Evolutionary conservation across 2,329 filamentous ascomycete species (phyloP).

Genomic region (Monosporascus sp.): DNA sequence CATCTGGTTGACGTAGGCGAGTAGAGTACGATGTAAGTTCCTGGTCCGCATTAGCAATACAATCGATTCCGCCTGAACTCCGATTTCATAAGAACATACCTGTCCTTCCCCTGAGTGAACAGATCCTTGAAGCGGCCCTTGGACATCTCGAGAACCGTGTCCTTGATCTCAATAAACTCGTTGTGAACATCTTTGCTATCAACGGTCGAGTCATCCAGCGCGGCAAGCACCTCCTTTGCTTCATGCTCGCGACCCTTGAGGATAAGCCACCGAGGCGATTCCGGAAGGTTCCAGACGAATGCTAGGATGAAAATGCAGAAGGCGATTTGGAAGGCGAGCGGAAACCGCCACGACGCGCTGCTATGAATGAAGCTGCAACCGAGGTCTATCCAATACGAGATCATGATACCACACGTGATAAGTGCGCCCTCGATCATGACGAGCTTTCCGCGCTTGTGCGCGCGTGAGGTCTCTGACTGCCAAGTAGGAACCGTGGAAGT

Average conservation of each 20-base stretch:
- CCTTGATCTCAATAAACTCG: conserved; percentile 48
- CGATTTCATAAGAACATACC: conserved; percentile 19
- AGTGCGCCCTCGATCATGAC: conserved; percentile 58
- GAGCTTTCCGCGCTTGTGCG: conserved; percentile 54
- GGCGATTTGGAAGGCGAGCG: conserved; percentile 52
- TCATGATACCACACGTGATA: conserved; percentile 52
- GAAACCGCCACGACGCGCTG: conserved; percentile 55
- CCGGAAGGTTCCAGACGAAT: conserved; percentile 48
- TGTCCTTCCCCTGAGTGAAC: conserved; percentile 53
- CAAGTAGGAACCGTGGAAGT: conserved; percentile 51
- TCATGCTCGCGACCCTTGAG: conserved; percentile 39
- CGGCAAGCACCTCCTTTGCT: conserved; percentile 38
- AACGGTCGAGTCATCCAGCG: conserved; percentile 32
- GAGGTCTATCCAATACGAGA: conserved; percentile 58
- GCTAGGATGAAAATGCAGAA: conserved; percentile 55
- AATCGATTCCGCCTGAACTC: background rate
- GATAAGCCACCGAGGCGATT: conserved; percentile 44
- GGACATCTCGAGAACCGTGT: conserved; percentile 61
- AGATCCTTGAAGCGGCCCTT: conserved; percentile 51
- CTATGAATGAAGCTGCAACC: conserved; percentile 49
- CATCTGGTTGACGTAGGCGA: conserved; percentile 54
- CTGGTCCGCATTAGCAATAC: conserved; percentile 14
- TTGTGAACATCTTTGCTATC: conserved; percentile 51
- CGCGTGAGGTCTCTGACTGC: conserved; percentile 55
- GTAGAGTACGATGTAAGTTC: conserved; percentile 49